Conservation (phyloP, 345 rosid genomes). For the thale cress (Arabidopsis thaliana) region TAIR10.1 NC_003074.8:19065001-19065500, state of each 20-base stretch:
- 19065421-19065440: conserved; percentile 53
- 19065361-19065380: neutral
- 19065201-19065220: conserved; percentile 46
- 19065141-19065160: neutral
- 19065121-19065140: conserved; percentile 15
- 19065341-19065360: conserved; percentile 56
- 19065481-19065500: conserved; percentile 95
- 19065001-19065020: neutral
- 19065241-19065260: conserved; percentile 87
- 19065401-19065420: neutral
- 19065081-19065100: conserved; percentile 54
- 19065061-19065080: conserved; percentile 52
- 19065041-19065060: conserved; percentile 73
- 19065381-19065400: neutral
- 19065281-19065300: conserved; percentile 55
- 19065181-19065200: neutral
- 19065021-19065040: conserved; percentile 49
- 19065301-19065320: conserved; percentile 60
- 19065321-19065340: conserved; percentile 69
- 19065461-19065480: conserved; percentile 81
- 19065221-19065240: conserved; percentile 71
- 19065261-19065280: conserved; percentile 92
- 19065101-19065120: conserved; percentile 64
- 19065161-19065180: neutral
- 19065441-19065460: conserved; percentile 71